Evolutionary conservation across 768 basidiomycete genomes (phyloP), one percentile per base, ranked within the genome.

Genomic region (Boletus coccyginus): DNA sequence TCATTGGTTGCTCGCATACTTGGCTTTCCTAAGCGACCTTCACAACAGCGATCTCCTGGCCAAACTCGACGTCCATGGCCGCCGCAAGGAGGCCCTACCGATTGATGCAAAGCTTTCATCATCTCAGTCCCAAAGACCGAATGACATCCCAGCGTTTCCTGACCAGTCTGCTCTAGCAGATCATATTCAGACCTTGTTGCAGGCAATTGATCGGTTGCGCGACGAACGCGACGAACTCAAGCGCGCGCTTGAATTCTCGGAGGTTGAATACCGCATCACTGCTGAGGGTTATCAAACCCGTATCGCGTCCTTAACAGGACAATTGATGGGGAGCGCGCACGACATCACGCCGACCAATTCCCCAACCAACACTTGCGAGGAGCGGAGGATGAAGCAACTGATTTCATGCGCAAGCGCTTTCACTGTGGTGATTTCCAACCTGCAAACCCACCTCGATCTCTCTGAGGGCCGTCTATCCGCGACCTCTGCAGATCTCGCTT

Each of bases 181-280:
- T 19, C 72, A 80, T 43, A 75, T 87, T 35, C 82, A 81, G 57
- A 81, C 79, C 39, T 75, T 91, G 24, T 74, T 91, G 48, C 69
- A 69, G 29, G 84, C 88, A 2, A 74, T 89, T 42, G 81, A 84
- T n/a, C 81, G 89, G 35, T 74, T 91, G 45, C 84, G 90, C 6
- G 68, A 69, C 5, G 88, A 92, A 61, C 78, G 89, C 6, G 85
- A 91, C 58, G 74, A 70, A 45, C 76, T 90, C 29, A 78, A 78
- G 49, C 78, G 84, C 7, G 79, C 86, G 52, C 70, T 92, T 14
- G 78, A 87, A 47, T 92, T 91, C 69, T 73, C 87, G 52, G 79
- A 87, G 59, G 75, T 77, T 3, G 90, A 92, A 70, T 81, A 83
- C 27, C 81, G 75, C 59, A 87, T 89, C 62, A 74, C 82, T 3